Base-by-base conservation (phyloP, 208 protist species). In the Leishmania aethiopica region DNA sequence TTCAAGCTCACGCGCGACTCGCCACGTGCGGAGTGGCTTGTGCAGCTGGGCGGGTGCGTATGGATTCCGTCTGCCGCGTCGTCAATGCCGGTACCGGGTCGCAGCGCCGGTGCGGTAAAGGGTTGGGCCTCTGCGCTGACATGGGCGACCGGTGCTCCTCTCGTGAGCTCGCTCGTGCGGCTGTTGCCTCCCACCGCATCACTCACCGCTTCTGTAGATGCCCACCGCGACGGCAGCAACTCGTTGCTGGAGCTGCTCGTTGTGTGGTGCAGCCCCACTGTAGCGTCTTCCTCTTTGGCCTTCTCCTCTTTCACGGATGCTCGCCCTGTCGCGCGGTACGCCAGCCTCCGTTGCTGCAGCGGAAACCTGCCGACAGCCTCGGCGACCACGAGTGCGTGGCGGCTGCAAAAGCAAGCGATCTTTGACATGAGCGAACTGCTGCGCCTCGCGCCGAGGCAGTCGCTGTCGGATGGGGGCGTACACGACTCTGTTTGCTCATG, bases 351-450 rank as follows among this genome's bases (percentile, higher is more conserved):
- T n/a, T 40, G 53, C 73, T 55, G 51, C 51, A 22, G 70, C 70
- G 11, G 45, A 28, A 35, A 32, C 45, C 51, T 17, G 35, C 15
- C n/a, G n/a, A 64, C 7, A 8, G 13, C 35, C 19, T 42, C 53
- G 53, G 15, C 11, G 6, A n/a, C 15, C 57, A 32, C 25, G 11
- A 4, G 53, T 28, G 40, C 3, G 51, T 84, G 81, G 81, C 64
- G 8, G 19, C 70, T 80, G 40, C 32, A 84, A 35, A 35, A 40
- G 10, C 60, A 59, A 72, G 77, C 11, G 3, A 49, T 49, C 25
- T 80, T 80, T 53, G 77, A 80, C 59, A 73, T 80, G 64, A 59
- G 60, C n/a, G 77, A 70, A 11, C 62, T 80, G 51, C 62, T 80
- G 77, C 62, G 17, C 37, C 42, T 74, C 10, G 70, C 45, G 13